Evolutionary conservation across 1,284 basidiomycete genomes (phyloP), one percentile per base, ranked within the genome.

Genomic region (Xanthoconium separans): DNA sequence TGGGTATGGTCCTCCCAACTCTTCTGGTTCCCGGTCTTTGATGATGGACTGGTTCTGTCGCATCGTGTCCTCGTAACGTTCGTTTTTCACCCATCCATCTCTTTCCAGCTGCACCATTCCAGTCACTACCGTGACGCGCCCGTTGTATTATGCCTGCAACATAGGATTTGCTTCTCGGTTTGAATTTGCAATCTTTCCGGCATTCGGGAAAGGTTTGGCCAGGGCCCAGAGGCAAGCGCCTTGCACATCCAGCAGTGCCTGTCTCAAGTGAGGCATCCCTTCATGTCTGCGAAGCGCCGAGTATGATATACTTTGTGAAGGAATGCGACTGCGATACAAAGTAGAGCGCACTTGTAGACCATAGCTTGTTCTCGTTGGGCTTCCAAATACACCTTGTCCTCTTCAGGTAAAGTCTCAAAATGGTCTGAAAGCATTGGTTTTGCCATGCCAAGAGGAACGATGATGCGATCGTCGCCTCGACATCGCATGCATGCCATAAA

Each of bases 1-100:
- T 9, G 52, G 52, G 33, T 45, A 47, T 3, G 52, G 24, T 24
- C 52, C 51, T 31, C 51, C 42, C 33, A 18, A 12, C 51, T 18
- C 3, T 29, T 41, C 29, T 12, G 1, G 1, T 33, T 22, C 51
- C 52, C 4, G 22, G 10, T 6, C 22, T 27, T n/a, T 45, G 33
- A n/a, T n/a, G 30, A 45, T 18, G 20, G 4, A 8, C 39, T 6
- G 20, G n/a, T 12, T 40, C 20, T 9, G 18, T 20, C 44, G 30
- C 30, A 11, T 45, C 30, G 22, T 20, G 7, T 45, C 11, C 12
- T 16, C 20, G 15, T 34, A 34, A 13, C 15, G 44, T 24, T 34
- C 20, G 20, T 45, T 45, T 15, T n/a, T 24, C 44, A 45, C 31
- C 44, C 18, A 45, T 12, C 44, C 44, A 13, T 45, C 44, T 6